phyloP scores from a whole-genome alignment of 176 grass and related monocot species.

The Microstegium vimineum region DNA sequence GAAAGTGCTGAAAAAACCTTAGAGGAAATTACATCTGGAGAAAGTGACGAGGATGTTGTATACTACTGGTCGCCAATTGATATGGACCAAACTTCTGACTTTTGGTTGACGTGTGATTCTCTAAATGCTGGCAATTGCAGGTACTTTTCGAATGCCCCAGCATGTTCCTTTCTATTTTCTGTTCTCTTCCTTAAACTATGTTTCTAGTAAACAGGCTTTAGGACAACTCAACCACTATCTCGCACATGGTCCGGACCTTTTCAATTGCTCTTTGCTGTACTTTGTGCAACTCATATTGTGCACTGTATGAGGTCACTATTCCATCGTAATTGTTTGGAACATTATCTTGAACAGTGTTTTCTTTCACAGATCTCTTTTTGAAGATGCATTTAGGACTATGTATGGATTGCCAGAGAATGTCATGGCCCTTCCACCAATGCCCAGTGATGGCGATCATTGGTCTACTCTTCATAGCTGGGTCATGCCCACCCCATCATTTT shows the following conservation, averaged over 20 bases:
- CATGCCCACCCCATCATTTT: slow-evolving; percentile 95
- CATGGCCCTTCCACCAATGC: slow-evolving; percentile 78
- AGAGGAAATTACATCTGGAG: slow-evolving; percentile 45
- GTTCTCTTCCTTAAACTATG: neutral
- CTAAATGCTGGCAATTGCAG: slow-evolving; percentile 93
- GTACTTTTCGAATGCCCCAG: slow-evolving; percentile 34
- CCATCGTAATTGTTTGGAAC: neutral
- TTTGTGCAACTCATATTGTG: neutral
- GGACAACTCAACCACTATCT: neutral
- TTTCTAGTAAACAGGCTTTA: neutral
- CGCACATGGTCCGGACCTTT: neutral
- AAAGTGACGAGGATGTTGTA: slow-evolving; percentile 73
- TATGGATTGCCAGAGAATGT: slow-evolving; percentile 66
- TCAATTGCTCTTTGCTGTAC: neutral
- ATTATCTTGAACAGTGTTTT: slow-evolving; percentile 26
- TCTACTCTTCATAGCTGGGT: slow-evolving; percentile 95
- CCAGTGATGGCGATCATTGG: slow-evolving; percentile 64
- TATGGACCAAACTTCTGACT: slow-evolving; percentile 46
- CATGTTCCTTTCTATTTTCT: slow-evolving; percentile 3
- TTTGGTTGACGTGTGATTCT: slow-evolving; percentile 81
- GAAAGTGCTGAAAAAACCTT: slow-evolving; percentile 67
- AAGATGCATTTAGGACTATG: slow-evolving; percentile 82
- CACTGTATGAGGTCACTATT: neutral
- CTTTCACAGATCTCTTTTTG: slow-evolving; percentile 61
- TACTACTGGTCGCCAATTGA: slow-evolving; percentile 78